Conservation (phyloP, 257 asterid species). For the Thymus mandschuricus region DNA sequence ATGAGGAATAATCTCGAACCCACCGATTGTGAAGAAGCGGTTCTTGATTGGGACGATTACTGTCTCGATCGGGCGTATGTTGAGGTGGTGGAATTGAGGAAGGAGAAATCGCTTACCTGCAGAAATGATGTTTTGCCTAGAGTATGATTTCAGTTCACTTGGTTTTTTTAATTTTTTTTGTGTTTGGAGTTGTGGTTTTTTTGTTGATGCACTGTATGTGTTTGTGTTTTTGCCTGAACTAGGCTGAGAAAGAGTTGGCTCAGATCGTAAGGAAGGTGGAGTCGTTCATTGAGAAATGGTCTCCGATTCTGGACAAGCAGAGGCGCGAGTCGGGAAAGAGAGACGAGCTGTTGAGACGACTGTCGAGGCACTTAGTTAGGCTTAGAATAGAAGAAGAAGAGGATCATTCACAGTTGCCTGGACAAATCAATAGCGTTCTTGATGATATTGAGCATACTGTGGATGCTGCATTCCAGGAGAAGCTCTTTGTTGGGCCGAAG, state of each 20-base stretch:
- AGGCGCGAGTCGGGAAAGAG: constrained; percentile 14
- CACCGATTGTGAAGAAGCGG: background rate
- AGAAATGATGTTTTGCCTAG: constrained; percentile 6
- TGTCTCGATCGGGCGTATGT: constrained; percentile 10
- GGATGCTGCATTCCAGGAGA: constrained; percentile 12
- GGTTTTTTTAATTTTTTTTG: background rate
- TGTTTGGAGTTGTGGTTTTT: background rate
- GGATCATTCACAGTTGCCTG: background rate
- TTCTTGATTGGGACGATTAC: background rate
- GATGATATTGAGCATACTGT: constrained; percentile 7
- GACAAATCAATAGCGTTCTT: background rate
- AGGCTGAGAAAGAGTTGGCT: constrained; percentile 23
- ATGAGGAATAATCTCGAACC: background rate
- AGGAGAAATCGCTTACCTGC: constrained; percentile 22
- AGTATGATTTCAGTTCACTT: constrained; percentile 9
- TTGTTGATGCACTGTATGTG: too few species aligned
- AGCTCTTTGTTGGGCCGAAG: constrained; percentile 16
- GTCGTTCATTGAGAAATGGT: constrained; percentile 12
- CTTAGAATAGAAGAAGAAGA: too few species aligned
- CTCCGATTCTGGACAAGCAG: constrained; percentile 10
- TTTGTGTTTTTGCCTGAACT: background rate
- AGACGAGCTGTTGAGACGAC: background rate
- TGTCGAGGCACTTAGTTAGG: background rate
- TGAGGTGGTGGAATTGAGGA: constrained; percentile 27
- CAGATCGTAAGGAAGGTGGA: constrained; percentile 15